These are phyloP conservation scores for Psilocybe subaeruginosa DNA, from an alignment of 768 basidiomycete species.

Conservation along the genomic window DNA sequence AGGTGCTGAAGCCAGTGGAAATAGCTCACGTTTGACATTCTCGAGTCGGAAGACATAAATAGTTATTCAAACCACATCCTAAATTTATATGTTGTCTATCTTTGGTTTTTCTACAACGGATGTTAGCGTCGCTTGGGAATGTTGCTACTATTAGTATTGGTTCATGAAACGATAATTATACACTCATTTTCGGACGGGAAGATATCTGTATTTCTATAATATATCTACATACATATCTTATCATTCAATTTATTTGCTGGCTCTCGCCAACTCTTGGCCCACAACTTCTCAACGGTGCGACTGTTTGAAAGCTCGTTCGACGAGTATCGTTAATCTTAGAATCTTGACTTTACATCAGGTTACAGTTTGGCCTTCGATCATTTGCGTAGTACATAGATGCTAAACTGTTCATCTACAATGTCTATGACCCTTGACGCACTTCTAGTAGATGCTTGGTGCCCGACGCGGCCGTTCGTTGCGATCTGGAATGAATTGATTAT, in stretches of 20 bases:
- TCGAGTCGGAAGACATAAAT: slow-evolving; percentile 18
- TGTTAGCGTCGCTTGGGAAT: not conserved
- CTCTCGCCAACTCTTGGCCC: too few species aligned
- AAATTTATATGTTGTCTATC: not conserved
- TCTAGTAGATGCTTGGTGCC: too few species aligned
- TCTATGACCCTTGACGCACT: too few species aligned
- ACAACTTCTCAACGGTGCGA: too few species aligned
- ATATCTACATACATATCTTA: not conserved
- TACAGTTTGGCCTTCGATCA: too few species aligned
- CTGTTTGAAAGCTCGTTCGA: too few species aligned
- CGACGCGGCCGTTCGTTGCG: too few species aligned
- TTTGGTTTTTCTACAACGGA: not conserved
- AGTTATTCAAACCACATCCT: not conserved
- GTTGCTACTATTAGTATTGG: not conserved
- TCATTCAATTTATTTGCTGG: not conserved
- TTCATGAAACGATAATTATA: not conserved
- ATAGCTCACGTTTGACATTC: slow-evolving; percentile 36
- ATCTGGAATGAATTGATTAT: too few species aligned
- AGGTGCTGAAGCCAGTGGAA: slow-evolving; percentile 22
- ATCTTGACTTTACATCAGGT: too few species aligned
- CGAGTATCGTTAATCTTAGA: too few species aligned
- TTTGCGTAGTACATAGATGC: too few species aligned
- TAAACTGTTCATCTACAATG: too few species aligned
- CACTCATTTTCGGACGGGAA: slow-evolving; percentile 3
- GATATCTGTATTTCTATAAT: not conserved